These are phyloP conservation scores for Colletotrichum sp. DNA, from an alignment of 2,329 filamentous ascomycete species.

Conservation along the genomic window DNA sequence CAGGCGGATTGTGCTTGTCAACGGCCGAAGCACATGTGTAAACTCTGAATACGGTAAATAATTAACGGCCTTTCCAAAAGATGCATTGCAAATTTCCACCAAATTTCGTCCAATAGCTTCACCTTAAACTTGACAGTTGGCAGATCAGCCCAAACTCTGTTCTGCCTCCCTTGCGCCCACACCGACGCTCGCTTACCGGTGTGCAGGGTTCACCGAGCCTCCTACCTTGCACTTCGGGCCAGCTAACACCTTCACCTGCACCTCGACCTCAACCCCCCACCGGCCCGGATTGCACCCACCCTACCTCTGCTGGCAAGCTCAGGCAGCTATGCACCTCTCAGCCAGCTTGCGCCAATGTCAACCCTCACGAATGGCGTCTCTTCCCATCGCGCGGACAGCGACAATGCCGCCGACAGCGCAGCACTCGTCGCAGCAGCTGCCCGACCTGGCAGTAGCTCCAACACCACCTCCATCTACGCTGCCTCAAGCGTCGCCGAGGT, in stretches of 20 bases:
- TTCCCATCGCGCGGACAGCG: conserved; percentile 33
- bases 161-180: conserved; percentile 3
- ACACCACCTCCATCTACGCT: conserved; percentile 59
- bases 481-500: conserved; percentile 81
- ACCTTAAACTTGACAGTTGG: background rate
- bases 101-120: background rate
- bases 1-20: background rate
- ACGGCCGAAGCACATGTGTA: conserved; percentile 12
- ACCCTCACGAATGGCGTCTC: conserved; percentile 49
- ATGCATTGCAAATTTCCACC: background rate
- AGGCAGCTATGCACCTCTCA: conserved; percentile 48
- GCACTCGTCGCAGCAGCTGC: conserved; percentile 10
- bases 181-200: conserved; percentile 22
- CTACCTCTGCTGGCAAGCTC: conserved; percentile 24
- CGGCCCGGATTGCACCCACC: conserved; percentile 14
- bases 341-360: conserved; percentile 52
- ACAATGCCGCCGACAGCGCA: conserved; percentile 30
- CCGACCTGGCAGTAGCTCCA: conserved; percentile 10
- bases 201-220: conserved; percentile 15
- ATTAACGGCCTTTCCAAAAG: conserved; percentile 8
- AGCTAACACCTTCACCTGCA: conserved; percentile 21
- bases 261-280: conserved; percentile 8
- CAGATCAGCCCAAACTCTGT: conserved; percentile 5
- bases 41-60: conserved; percentile 14
- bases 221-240: conserved; percentile 18